phyloP scores from a whole-genome alignment of 306 rosid species.

The Macrotyloma uniflorum region DNA sequence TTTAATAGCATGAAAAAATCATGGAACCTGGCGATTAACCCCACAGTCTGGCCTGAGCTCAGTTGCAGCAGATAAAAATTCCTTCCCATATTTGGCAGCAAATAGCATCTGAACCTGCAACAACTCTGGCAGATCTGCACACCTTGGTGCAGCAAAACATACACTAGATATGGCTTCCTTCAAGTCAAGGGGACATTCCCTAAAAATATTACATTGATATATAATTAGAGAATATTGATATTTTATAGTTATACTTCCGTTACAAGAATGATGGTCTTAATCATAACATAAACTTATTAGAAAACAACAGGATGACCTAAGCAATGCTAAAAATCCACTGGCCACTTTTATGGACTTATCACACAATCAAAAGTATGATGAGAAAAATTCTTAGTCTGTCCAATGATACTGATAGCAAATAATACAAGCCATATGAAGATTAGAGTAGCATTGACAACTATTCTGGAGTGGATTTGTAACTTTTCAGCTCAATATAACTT shows the following conservation, averaged over 20 bases:
- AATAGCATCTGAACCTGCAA: constrained; percentile 87
- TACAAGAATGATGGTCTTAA: constrained; percentile 13
- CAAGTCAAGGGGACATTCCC: constrained; percentile 95
- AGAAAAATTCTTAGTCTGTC: neutral
- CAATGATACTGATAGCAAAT: neutral
- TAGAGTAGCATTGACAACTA: constrained; percentile 1
- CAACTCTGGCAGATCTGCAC: constrained; percentile 91
- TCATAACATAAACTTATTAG: neutral
- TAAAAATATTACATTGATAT: constrained; percentile 42
- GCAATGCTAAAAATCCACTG: constrained; percentile 4
- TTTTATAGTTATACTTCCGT: neutral
- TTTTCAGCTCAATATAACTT: neutral
- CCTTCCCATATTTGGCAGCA: constrained; percentile 84
- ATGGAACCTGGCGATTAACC: constrained; percentile 91
- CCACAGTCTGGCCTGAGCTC: constrained; percentile 94
- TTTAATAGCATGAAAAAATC: constrained; percentile 29
- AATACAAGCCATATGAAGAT: neutral
- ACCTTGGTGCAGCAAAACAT: constrained; percentile 96
- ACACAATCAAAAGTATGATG: neutral
- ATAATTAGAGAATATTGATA: neutral
- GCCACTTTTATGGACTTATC: neutral
- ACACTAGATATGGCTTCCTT: constrained; percentile 95
- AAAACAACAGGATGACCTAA: neutral
- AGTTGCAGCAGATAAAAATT: constrained; percentile 82
- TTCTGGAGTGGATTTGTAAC: neutral